phyloP scores from a whole-genome alignment of 257 asterid genomes.

The Nicotiana obtusifolia region DNA sequence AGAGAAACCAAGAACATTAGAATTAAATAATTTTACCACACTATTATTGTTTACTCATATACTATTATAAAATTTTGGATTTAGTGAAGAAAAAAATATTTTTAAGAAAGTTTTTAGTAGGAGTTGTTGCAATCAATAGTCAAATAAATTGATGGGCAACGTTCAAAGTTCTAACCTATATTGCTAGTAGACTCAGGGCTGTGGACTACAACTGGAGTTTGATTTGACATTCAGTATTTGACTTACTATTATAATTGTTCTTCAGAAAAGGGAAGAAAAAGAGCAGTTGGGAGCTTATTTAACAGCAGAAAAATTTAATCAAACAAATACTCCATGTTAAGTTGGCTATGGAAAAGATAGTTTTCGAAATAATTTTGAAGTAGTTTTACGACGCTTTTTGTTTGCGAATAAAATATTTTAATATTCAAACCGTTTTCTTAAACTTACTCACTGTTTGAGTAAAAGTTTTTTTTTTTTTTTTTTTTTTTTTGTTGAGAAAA shows the following conservation, averaged over 20 bases:
- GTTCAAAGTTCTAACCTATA: slow-evolving; percentile 7
- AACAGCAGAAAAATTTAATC: background rate
- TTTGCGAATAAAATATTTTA: too few species aligned
- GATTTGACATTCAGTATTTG: background rate
- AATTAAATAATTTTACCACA: background rate
- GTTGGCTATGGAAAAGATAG: too few species aligned
- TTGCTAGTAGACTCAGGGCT: background rate
- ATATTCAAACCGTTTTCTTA: too few species aligned
- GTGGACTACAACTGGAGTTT: slow-evolving; percentile 1
- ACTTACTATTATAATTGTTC: background rate
- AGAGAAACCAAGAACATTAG: background rate
- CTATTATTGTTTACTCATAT: background rate
- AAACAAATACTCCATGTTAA: too few species aligned
- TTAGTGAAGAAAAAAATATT: background rate
- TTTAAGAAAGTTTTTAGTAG: background rate
- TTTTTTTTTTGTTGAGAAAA: too few species aligned
- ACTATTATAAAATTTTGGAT: background rate
- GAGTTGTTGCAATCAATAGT: background rate
- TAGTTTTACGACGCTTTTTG: too few species aligned
- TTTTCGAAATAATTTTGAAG: too few species aligned
- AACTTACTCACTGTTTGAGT: too few species aligned
- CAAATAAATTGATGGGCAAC: slow-evolving; percentile 6
- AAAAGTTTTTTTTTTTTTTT: too few species aligned
- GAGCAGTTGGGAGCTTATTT: background rate
- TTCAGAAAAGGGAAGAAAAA: background rate